Conservation (phyloP, 306 rosid species). For the Inga laurina region DNA sequence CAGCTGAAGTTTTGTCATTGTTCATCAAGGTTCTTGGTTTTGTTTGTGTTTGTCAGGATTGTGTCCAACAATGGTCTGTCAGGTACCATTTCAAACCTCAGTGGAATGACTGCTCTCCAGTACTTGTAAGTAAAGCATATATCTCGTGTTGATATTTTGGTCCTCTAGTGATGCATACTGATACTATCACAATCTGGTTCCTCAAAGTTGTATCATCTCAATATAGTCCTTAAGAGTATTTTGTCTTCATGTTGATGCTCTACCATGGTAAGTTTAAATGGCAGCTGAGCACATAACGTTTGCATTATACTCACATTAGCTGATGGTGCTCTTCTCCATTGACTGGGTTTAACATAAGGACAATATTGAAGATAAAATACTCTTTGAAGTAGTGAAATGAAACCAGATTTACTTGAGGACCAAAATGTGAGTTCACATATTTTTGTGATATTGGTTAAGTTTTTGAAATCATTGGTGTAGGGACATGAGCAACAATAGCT, state of each 20-base stretch:
- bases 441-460: background rate
- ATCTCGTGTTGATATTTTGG: too few relatives aligned
- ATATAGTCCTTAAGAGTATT: background rate
- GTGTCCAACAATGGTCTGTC: too few relatives aligned
- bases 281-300: too few relatives aligned
- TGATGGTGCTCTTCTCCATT: background rate
- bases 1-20: background rate
- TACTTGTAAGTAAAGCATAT: too few relatives aligned
- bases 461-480: slow-evolving; percentile 35
- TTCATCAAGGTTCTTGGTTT: background rate
- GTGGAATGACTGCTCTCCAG: too few relatives aligned
- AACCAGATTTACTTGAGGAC: background rate
- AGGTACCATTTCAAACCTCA: too few relatives aligned
- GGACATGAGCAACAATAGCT: slow-evolving; percentile 62
- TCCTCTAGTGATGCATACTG: too few relatives aligned
- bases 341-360: background rate
- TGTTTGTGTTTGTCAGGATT: slow-evolving; percentile 36
- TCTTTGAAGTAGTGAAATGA: background rate
- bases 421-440: background rate
- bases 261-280: background rate
- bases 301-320: too few relatives aligned
- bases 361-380: background rate
- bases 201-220: background rate
- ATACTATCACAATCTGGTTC: too few relatives aligned
- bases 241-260: background rate